Evolutionary conservation across 495 filamentous ascomycete species (phyloP).

Genomic region (Stereocaulon alpinum): DNA sequence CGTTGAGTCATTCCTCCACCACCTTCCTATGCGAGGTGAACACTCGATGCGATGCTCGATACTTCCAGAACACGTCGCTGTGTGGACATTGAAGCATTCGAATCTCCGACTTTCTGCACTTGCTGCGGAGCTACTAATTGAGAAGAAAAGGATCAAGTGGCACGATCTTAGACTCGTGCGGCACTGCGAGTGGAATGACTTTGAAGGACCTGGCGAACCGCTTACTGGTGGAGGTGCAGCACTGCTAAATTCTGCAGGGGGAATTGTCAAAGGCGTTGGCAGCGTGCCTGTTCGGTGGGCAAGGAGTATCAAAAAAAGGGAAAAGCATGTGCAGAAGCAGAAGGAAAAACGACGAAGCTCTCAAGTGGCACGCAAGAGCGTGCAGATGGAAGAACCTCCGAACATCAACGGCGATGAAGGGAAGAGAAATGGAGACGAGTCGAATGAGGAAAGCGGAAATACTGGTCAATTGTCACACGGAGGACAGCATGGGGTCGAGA

Average conservation of each 20-base stretch:
- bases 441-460: slow-evolving; percentile 4
- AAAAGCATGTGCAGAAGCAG: slow-evolving; percentile 35
- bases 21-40: slow-evolving; percentile 44
- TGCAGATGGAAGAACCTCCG: neutral
- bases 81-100: slow-evolving; percentile 50
- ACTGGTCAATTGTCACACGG: slow-evolving; percentile 4
- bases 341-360: slow-evolving; percentile 26
- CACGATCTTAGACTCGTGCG: slow-evolving; percentile 54
- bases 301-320: slow-evolving; percentile 39
- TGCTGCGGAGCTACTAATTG: slow-evolving; percentile 54
- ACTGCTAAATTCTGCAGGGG: slow-evolving; percentile 41
- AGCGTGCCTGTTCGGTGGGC: slow-evolving; percentile 47
- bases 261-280: slow-evolving; percentile 47
- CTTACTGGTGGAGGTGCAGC: slow-evolving; percentile 53
- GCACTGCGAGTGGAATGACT: slow-evolving; percentile 70
- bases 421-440: neutral
- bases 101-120: slow-evolving; percentile 49
- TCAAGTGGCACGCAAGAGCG: slow-evolving; percentile 2
- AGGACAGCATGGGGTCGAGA: slow-evolving; percentile 15
- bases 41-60: slow-evolving; percentile 60
- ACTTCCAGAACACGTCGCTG: slow-evolving; percentile 51
- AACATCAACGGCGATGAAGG: neutral
- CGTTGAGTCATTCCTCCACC: slow-evolving; percentile 57
- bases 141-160: slow-evolving; percentile 48
- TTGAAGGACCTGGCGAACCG: slow-evolving; percentile 66